These are phyloP conservation scores for Choiromyces venosus DNA, from an alignment of 495 filamentous ascomycete species.

Conservation along the genomic window DNA sequence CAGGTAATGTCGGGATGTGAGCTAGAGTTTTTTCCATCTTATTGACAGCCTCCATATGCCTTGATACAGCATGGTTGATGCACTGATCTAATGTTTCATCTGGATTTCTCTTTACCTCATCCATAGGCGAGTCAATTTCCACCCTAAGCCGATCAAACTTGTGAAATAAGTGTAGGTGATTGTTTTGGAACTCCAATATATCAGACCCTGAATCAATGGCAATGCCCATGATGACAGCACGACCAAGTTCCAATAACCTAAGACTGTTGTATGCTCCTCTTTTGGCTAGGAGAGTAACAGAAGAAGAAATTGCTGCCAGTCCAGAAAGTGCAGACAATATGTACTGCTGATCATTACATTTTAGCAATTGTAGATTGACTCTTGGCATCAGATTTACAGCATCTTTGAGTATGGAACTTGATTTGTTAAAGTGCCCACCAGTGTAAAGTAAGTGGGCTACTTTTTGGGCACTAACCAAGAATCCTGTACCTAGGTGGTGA, in stretches of 20 bases:
- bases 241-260: slow-evolving; percentile 5
- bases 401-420: slow-evolving; percentile 3
- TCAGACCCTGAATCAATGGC: slow-evolving; percentile 5
- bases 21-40: no score
- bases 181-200: neutral
- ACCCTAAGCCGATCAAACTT: slow-evolving; percentile 5
- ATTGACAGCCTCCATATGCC: no score
- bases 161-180: slow-evolving; percentile 1
- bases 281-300: neutral
- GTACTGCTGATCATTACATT: neutral
- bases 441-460: neutral
- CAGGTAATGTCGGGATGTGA: no score
- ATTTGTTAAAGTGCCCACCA: neutral
- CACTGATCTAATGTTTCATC: no score
- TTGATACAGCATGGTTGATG: no score
- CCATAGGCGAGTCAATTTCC: no score
- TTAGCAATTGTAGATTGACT: neutral
- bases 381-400: slow-evolving; percentile 1
- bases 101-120: no score
- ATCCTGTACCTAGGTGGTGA: no score
- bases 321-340: neutral
- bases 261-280: no score
- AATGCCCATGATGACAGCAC: slow-evolving; percentile 10
- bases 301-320: neutral
- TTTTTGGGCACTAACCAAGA: no score